Percentiles rank a stretch among this genome's conserved stretches.
phyloP scores from a whole-genome alignment of 163 green algal species.

The Smithsoniella earleae region DNA sequence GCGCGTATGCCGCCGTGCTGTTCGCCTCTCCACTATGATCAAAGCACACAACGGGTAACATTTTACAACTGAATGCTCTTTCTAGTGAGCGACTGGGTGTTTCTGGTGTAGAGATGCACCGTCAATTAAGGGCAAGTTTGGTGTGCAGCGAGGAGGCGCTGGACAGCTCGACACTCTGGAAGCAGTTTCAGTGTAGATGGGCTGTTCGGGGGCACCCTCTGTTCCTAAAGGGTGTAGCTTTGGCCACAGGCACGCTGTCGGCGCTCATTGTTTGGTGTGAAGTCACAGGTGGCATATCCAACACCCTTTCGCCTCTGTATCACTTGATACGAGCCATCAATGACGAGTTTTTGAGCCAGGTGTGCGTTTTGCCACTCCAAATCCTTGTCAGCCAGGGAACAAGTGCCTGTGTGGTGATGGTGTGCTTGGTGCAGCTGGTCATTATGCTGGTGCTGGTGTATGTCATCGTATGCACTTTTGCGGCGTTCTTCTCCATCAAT shows the following conservation, averaged over 20 bases:
- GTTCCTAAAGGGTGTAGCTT: background rate
- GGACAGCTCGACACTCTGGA: background rate
- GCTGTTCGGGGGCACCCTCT: background rate
- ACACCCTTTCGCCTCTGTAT: conserved; percentile 17
- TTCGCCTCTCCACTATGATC: conserved; percentile 7
- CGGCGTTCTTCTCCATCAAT: conserved; percentile 15
- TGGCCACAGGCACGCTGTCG: background rate
- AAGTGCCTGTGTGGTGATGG: background rate
- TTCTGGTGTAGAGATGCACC: background rate
- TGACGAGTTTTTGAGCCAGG: conserved; percentile 3
- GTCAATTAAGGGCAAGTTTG: background rate
- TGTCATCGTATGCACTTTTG: conserved; percentile 18
- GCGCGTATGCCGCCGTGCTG: background rate
- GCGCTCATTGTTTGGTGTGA: conserved; percentile 26
- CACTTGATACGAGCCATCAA: background rate
- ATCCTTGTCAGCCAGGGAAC: background rate
- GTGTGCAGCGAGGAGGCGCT: conserved; percentile 10
- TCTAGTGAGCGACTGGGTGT: background rate
- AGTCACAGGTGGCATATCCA: background rate
- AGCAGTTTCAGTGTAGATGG: background rate
- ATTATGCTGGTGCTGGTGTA: conserved; percentile 28
- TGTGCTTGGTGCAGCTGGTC: conserved; percentile 4
- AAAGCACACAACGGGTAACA: background rate
- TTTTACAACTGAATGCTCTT: background rate
- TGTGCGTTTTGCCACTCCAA: background rate